Evolutionary conservation across 495 filamentous ascomycete species (phyloP).

Genomic region (Cercophora samala): DNA sequence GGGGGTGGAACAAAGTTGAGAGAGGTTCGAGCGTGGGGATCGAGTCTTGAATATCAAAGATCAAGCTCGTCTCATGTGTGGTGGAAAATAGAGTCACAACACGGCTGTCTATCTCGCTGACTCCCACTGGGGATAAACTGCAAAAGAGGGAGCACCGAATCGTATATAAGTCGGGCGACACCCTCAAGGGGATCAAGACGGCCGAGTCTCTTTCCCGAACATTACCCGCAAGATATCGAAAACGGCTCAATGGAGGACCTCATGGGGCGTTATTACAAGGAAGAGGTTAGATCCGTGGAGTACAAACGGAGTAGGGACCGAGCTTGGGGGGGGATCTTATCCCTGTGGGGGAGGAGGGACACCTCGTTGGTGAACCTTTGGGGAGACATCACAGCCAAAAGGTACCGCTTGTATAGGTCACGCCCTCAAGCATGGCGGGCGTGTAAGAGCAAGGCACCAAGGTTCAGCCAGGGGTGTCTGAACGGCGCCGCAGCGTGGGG

Average conservation of each 20-base stretch:
- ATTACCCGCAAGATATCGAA: constrained; percentile 24
- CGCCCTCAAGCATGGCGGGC: constrained; percentile 14
- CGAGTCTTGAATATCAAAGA: constrained; percentile 1
- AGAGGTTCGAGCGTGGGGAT: neutral
- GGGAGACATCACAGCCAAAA: constrained; percentile 12
- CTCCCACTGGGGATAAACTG: neutral
- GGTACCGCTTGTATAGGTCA: constrained; percentile 19
- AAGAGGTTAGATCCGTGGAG: constrained; percentile 5
- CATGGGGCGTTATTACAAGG: constrained; percentile 5
- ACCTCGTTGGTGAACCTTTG: constrained; percentile 8
- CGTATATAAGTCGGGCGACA: constrained; percentile 18
- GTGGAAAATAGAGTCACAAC: constrained; percentile 13
- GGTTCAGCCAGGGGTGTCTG: constrained; percentile 27
- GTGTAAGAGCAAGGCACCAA: constrained; percentile 10
- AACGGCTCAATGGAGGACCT: constrained; percentile 16
- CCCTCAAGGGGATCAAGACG: neutral
- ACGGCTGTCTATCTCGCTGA: constrained; percentile 12
- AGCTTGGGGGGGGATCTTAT: constrained; percentile 12
- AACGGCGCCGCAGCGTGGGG: constrained; percentile 34
- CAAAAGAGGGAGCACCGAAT: constrained; percentile 8
- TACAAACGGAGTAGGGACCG: constrained; percentile 14
- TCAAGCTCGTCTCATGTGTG: neutral
- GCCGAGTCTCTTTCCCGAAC: constrained; percentile 15
- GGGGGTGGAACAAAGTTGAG: neutral
- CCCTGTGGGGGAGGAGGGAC: constrained; percentile 4